Base-by-base conservation (phyloP, 2,329 filamentous ascomycete genomes). In the Neonectria hederae region DNA sequence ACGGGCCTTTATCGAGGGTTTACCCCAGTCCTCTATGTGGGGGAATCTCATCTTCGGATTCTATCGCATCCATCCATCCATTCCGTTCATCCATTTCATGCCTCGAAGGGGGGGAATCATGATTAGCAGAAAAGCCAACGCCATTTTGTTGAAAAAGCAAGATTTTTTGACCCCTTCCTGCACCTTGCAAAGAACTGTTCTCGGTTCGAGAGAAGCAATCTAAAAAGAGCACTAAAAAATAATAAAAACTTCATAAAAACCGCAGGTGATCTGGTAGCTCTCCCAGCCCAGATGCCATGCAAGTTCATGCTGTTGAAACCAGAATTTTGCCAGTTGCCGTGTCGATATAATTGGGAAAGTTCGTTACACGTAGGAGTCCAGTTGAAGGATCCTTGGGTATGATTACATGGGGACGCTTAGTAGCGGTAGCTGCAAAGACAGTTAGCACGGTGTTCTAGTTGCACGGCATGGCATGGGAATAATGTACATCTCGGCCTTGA, bases 401-500 rank as follows among this genome's bases (percentile, higher is more conserved):
- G 70, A 75, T 75, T 76, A 77, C 69, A 75, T 60, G 35, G 28
- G 46, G n/a, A 62, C 69, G 70, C 74, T 82, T 82, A 82, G 79
- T 82, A 82, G 77, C 80, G 80, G 80, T 82, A 82, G 75, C 76
- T 79, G 56, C 11, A 8, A 13, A 51, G n/a, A 5, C 6, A 6
- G 48, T 51, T 32, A 51, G 48, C 26, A 51, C 10, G 26, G 28
- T 19, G 24, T 17, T 19, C 46, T 30, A 14, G 21, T 40, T 8
- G 6, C 14, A 28, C 19, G 10, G n/a, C 11, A 38, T 22, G 19
- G 32, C 3, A 53, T 2, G 54, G 35, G 26, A 30, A 32, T 35
- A 82, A 51, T 85, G 80, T 92, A 94, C 88, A 94, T 92, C 75
- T 98, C 95, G 83, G 86, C 87, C 93, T 99, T 99, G 92, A 88